Base-by-base conservation (phyloP, 1,139 yeast species). In the Hemisphaericaspora subhashii region DNA sequence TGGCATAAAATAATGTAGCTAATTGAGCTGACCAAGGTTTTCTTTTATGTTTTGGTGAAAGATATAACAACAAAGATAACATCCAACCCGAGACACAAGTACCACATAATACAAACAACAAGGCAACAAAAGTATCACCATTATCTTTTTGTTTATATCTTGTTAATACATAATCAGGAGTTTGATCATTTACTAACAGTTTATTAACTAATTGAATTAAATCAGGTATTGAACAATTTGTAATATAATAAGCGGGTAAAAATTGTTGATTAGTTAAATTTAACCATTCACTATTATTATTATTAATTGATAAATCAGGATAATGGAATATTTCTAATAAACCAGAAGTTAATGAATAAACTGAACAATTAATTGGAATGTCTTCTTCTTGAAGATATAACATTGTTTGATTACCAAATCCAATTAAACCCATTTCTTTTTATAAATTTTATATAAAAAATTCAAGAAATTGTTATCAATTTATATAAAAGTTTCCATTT, bases 81-180 rank as follows among this genome's bases (percentile, higher is more conserved):
- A 79, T 73, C 84, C 84, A 79, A 26, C 73, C 58, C 3, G 76
- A 63, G 3, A 73, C 70, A 48, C 75, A 70, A 20, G 66, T 54
- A 3, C 74, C 77, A 43, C 69, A 61, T 13, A 68, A 53, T 20
- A 68, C 64, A 54, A 68, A 70, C 26, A 71, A 46, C 12, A 70
- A 52, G n/a, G 75, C 74, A 18, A 72, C 68, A 42, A 68, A 67
- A n/a, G 70, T 56, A 46, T 68, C 73, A 10, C 76, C 77, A 42
- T 62, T 64, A 41, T 66, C 67, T 15, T 58, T 43, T 33, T 55
- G 51, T 41, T 57, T 58, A 41, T 59, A 62, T 5, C 66, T 48
- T n/a, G 41, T 38, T 13, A 33, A 29, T 24, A 27, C 13, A 20
- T 14, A 10, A 16, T 32, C 7, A 22, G 13, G 22, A 3, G 21